Conservation (phyloP, 2,329 filamentous ascomycete species). For the Colletotrichum kahawae region DNA sequence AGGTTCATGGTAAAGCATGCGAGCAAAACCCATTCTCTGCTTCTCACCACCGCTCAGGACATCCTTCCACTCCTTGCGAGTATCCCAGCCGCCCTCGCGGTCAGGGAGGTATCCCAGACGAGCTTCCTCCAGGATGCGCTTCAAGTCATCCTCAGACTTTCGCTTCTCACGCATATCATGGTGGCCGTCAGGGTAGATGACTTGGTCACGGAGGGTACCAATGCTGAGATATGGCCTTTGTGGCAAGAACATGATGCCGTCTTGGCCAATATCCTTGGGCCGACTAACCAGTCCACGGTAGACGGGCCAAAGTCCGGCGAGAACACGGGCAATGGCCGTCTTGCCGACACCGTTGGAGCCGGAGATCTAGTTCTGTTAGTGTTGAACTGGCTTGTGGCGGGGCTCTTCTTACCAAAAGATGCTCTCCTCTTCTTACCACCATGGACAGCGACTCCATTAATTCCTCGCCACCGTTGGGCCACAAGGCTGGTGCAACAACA, state of each 20-base stretch:
- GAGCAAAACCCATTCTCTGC: constrained; percentile 90
- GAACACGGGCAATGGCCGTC: constrained; percentile 82
- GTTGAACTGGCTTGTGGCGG: neutral
- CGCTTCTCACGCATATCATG: constrained; percentile 88
- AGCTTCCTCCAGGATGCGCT: constrained; percentile 80
- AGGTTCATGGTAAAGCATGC: constrained; percentile 93
- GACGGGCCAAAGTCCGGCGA: constrained; percentile 93
- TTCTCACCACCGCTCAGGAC: constrained; percentile 98
- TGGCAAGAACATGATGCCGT: constrained; percentile 98
- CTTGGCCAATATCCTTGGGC: constrained; percentile 78
- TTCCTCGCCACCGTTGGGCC: constrained; percentile 90
- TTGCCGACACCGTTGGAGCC: constrained; percentile 96
- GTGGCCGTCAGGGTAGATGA: constrained; percentile 96
- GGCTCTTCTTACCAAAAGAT: constrained; percentile 67
- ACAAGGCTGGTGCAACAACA: constrained; percentile 85
- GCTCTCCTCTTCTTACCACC: constrained; percentile 88
- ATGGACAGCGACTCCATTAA: constrained; percentile 88
- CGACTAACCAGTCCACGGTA: constrained; percentile 92
- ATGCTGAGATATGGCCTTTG: constrained; percentile 92
- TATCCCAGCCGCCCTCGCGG: constrained; percentile 95
- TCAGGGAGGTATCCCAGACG: constrained; percentile 87
- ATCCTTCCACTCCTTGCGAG: constrained; percentile 97
- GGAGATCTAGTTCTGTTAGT: constrained; percentile 64
- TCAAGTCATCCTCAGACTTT: constrained; percentile 78
- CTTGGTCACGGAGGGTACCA: constrained; percentile 92